Base-by-base conservation (phyloP, 2,329 filamentous ascomycete genomes). In the Colletotrichum graminicola region DNA sequence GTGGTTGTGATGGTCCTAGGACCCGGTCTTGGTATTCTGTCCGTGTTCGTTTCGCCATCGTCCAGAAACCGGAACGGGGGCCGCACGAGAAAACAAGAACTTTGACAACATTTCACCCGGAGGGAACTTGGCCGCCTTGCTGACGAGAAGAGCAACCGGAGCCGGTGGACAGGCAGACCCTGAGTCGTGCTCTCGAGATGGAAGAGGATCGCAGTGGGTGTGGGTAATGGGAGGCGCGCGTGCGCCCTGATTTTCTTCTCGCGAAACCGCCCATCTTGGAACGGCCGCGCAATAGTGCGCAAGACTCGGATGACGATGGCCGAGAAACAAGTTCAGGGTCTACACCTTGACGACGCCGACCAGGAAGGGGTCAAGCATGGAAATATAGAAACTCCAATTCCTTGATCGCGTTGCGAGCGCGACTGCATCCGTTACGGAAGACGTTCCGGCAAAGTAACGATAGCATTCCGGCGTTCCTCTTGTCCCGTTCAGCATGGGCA, bases 21-120 rank as follows among this genome's bases (percentile, higher is more conserved):
- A 57, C 57, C 49, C 45, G 60, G 34, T 43, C 41, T 71, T 64
- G 68, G 68, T 43, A 57, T 71, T 71, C 64, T 67, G 36, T 71
- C 68, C 64, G 57, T 51, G n/a, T 52, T 14, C 5, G 36, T 32
- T 43, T 54, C 60, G 60, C 36, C 60, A 54, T 62, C 23, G n/a
- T 41, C 7, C n/a, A 59, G 36, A 67, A 52, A 12, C 55, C 51
- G 54, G 61, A 59, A 43, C n/a, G 10, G 36, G 49, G 55, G 41
- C 39, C n/a, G 63, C 59, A 29, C 45, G 45, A 26, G 49, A 21
- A 41, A 67, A 64, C 41, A 52, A 54, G 52, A 61, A 64, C 16
- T 51, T 26, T n/a, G 26, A 67, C 62, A 63, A 62, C 64, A 52
- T 71, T 71, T 68, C 68, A 63, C 59, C 64, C 68, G 57, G 68